These are phyloP conservation scores for Sphagnurus paluster DNA, from an alignment of 1,284 basidiomycete species.

Conservation along the genomic window DNA sequence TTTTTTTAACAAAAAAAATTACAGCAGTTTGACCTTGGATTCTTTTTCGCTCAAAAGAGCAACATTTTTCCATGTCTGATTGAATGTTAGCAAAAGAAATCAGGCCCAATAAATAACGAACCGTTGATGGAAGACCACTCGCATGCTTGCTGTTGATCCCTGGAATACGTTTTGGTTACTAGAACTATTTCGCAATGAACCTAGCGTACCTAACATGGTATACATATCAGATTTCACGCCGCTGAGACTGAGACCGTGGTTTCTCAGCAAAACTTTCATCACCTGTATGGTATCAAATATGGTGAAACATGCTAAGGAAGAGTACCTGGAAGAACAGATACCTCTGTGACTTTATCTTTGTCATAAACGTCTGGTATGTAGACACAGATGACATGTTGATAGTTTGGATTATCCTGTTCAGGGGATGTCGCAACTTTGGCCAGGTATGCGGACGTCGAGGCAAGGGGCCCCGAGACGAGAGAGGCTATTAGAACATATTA, in stretches of 20 bases:
- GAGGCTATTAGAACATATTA: constrained; percentile 42
- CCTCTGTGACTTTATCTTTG: constrained; percentile 55
- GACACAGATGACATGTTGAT: constrained; percentile 68
- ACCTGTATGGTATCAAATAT: constrained; percentile 41
- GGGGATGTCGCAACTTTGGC: constrained; percentile 69
- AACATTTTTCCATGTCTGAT: constrained; percentile 65
- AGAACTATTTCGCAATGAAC: not conserved
- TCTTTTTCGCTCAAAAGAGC: constrained; percentile 58
- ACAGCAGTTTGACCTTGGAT: constrained; percentile 48
- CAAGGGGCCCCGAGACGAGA: constrained; percentile 58
- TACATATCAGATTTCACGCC: constrained; percentile 74
- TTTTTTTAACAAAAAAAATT: not conserved
- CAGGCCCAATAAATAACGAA: constrained; percentile 25
- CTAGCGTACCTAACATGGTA: constrained; percentile 51
- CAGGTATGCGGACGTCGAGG: constrained; percentile 49
- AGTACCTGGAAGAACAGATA: constrained; percentile 31
- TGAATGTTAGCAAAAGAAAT: not conserved
- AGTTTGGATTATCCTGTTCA: constrained; percentile 42
- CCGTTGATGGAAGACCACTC: constrained; percentile 70
- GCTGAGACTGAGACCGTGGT: constrained; percentile 62
- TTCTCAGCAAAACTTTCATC: constrained; percentile 62
- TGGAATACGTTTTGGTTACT: constrained; percentile 22
- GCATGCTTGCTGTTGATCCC: constrained; percentile 74
- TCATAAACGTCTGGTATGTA: constrained; percentile 73
- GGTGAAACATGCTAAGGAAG: not conserved